These are phyloP conservation scores for Blepharisma stoltei DNA, from an alignment of 73 alveolate genomes.

Conservation along the genomic window DNA sequence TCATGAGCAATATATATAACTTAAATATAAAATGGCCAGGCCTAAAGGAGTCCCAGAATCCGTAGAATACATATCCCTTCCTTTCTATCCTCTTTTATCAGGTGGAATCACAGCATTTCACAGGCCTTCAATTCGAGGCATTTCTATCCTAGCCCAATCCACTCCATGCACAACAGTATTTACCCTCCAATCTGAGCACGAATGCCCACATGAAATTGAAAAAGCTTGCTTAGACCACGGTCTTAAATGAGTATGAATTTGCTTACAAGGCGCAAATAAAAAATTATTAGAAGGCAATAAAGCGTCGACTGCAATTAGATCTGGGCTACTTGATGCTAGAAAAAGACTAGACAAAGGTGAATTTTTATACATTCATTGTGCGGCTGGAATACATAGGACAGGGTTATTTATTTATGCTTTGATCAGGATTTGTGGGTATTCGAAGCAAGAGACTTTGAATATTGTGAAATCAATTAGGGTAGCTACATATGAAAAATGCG, in stretches of 20 bases:
- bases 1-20: too few species aligned
- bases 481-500: conserved; percentile 19
- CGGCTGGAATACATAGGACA: conserved; percentile 84
- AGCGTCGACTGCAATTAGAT: background rate
- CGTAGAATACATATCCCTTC: background rate
- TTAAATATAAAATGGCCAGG: too few species aligned
- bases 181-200: conserved; percentile 6
- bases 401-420: conserved; percentile 65
- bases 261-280: conserved; percentile 16
- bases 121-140: conserved; percentile 13
- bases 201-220: background rate
- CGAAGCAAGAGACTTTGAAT: background rate
- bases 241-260: background rate
- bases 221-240: background rate
- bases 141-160: background rate
- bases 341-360: background rate
- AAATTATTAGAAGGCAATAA: conserved; percentile 6
- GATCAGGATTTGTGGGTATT: conserved; percentile 48
- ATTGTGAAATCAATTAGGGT: background rate
- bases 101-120: background rate
- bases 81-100: background rate
- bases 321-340: background rate
- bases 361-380: conserved; percentile 55
- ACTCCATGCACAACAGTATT: conserved; percentile 8
- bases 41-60: too few species aligned